Evolutionary conservation across 192 early-diverging fungal species (phyloP).

Genomic region (Coemansia sp.): DNA sequence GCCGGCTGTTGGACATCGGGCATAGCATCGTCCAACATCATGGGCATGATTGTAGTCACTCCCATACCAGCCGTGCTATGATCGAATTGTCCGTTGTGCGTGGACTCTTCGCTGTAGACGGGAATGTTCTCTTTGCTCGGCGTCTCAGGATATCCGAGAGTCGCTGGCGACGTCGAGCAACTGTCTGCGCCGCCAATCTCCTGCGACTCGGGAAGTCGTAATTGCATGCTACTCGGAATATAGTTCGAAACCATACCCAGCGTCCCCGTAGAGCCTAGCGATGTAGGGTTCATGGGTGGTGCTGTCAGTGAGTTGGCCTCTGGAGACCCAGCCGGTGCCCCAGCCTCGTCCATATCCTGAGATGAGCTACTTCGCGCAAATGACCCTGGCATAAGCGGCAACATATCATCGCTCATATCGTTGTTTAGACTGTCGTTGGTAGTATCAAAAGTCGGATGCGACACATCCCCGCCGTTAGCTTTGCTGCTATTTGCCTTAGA

Average conservation of each 20-base stretch:
- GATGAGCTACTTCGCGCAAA: background rate
- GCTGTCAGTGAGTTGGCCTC: conserved; percentile 47
- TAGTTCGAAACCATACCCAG: conserved; percentile 5
- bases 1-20: background rate
- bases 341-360: conserved; percentile 11
- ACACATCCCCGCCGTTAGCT: conserved; percentile 4
- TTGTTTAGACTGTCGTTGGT: background rate
- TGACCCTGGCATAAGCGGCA: conserved; percentile 9
- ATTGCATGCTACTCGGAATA: conserved; percentile 24
- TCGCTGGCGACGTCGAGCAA: conserved; percentile 31
- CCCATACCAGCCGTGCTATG: background rate
- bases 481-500: conserved; percentile 7
- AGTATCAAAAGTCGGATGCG: background rate
- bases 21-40: background rate
- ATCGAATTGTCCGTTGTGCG: background rate
- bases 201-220: conserved; percentile 25
- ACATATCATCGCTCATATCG: background rate
- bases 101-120: conserved; percentile 13
- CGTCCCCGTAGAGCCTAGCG: conserved; percentile 13
- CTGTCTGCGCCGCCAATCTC: conserved; percentile 25
- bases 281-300: conserved; percentile 51
- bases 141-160: conserved; percentile 39
- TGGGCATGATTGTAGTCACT: conserved; percentile 11
- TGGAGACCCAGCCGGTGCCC: conserved; percentile 18
- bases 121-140: conserved; percentile 55